Conservation (phyloP, 352 stramenopile genomes). For the Aphanomyces invadans region DNA sequence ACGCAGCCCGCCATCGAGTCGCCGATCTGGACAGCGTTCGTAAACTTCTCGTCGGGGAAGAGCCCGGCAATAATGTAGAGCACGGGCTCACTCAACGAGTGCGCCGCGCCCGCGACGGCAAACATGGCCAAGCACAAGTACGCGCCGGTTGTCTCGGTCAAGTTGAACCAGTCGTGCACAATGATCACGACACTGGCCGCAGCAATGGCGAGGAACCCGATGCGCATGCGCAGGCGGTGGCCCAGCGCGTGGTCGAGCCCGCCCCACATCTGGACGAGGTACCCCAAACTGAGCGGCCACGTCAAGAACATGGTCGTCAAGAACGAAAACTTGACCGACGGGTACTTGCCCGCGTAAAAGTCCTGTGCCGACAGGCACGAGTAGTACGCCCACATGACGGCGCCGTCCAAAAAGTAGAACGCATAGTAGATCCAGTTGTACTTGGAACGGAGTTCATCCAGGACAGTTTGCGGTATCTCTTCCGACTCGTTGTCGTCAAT, state of each 20-base stretch:
- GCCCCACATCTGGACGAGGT: conserved; percentile 46
- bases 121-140: conserved; percentile 53
- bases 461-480: conserved; percentile 45
- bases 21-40: conserved; percentile 57
- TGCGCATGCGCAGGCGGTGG: conserved; percentile 35
- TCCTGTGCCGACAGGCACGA: conserved; percentile 62
- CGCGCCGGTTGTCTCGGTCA: conserved; percentile 50
- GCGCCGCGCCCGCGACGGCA: conserved; percentile 38
- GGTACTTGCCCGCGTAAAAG: conserved; percentile 49
- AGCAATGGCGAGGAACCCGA: conserved; percentile 45
- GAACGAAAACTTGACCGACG: conserved; percentile 55
- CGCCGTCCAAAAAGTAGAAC: conserved; percentile 63
- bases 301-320: conserved; percentile 48
- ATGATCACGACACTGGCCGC: conserved; percentile 26
- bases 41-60: conserved; percentile 60
- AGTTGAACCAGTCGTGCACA: conserved; percentile 46
- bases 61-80: conserved; percentile 55
- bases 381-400: conserved; percentile 67
- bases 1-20: conserved; percentile 43
- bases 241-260: conserved; percentile 49
- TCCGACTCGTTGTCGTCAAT: conserved; percentile 1
- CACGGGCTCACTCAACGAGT: conserved; percentile 48
- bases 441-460: conserved; percentile 46
- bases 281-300: conserved; percentile 53
- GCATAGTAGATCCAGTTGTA: conserved; percentile 48